Conservation (phyloP, 768 basidiomycete genomes). For the Mycena sanguinolenta region DNA sequence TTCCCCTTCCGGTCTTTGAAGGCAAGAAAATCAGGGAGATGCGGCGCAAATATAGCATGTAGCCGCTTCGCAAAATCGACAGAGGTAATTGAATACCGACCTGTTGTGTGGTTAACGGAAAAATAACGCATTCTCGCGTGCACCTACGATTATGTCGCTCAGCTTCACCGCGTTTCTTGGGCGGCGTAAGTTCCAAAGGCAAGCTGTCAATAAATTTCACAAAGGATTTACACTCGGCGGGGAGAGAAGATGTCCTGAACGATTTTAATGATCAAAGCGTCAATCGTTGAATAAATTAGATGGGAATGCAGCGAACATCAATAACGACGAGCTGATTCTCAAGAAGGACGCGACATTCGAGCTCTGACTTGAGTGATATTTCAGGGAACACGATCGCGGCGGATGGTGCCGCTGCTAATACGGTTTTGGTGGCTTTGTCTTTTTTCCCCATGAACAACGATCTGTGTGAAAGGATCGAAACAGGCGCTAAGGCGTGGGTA, state of each 20-base stretch:
- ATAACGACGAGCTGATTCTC: constrained; percentile 77
- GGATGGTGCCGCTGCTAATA: not conserved
- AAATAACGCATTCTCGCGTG: not conserved
- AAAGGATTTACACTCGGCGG: constrained; percentile 72
- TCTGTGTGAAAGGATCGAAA: constrained; percentile 1
- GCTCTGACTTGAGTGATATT: constrained; percentile 57
- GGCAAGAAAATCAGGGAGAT: constrained; percentile 70
- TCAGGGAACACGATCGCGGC: constrained; percentile 60
- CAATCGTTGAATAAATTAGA: not conserved
- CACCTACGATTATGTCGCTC: constrained; percentile 75
- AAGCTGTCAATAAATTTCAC: constrained; percentile 71
- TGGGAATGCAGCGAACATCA: constrained; percentile 57
- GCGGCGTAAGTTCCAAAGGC: constrained; percentile 75
- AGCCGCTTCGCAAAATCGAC: constrained; percentile 69
- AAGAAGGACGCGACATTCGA: constrained; percentile 62
- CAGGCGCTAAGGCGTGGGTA: not conserved
- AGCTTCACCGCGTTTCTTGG: constrained; percentile 81
- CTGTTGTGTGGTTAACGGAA: constrained; percentile 46
- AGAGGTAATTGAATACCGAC: constrained; percentile 73
- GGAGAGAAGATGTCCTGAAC: constrained; percentile 67
- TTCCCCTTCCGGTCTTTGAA: constrained; percentile 42
- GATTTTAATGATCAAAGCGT: not conserved
- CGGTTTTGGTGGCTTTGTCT: constrained; percentile 9
- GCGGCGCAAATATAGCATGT: constrained; percentile 62
- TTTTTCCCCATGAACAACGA: constrained; percentile 20